Conservation (phyloP, 2,329 filamentous ascomycete genomes). For the Aureobasidium zeae region DNA sequence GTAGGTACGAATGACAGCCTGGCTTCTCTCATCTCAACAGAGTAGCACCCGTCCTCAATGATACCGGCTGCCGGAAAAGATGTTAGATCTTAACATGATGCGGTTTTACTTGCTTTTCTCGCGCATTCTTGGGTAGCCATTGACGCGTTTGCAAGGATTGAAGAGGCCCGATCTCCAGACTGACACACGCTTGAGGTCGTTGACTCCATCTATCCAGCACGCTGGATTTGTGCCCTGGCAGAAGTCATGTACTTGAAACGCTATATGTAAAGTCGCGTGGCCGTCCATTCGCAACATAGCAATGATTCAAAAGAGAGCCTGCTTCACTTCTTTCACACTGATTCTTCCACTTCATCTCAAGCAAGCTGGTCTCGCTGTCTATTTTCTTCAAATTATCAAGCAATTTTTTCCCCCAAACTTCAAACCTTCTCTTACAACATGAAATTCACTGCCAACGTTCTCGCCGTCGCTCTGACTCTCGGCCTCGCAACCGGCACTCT, state of each 20-base stretch:
- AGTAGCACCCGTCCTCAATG: no score
- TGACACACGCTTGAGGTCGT: conserved; percentile 9
- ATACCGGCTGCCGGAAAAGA: no score
- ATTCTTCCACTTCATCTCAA: neutral
- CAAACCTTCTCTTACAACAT: neutral
- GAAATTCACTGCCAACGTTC: conserved; percentile 7
- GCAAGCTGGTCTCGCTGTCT: conserved; percentile 8
- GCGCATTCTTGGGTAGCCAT: no score
- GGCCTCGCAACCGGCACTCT: conserved; percentile 28
- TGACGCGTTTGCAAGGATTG: conserved; percentile 8
- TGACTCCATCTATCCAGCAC: conserved; percentile 4
- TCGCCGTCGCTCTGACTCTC: conserved; percentile 13
- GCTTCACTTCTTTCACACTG: neutral
- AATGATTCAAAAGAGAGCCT: neutral
- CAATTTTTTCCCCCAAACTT: neutral
- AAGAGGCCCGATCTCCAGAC: neutral
- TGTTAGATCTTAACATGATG: no score
- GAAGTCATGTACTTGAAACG: neutral
- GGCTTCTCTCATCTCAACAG: no score
- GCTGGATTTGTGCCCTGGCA: neutral
- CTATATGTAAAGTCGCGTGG: neutral
- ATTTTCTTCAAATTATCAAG: no score
- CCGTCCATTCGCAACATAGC: neutral
- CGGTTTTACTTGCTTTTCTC: no score
- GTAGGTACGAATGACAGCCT: no score